These are phyloP conservation scores for Cinnamomum micranthum DNA, from an alignment of 164 flowering plant species.

Conservation along the genomic window DNA sequence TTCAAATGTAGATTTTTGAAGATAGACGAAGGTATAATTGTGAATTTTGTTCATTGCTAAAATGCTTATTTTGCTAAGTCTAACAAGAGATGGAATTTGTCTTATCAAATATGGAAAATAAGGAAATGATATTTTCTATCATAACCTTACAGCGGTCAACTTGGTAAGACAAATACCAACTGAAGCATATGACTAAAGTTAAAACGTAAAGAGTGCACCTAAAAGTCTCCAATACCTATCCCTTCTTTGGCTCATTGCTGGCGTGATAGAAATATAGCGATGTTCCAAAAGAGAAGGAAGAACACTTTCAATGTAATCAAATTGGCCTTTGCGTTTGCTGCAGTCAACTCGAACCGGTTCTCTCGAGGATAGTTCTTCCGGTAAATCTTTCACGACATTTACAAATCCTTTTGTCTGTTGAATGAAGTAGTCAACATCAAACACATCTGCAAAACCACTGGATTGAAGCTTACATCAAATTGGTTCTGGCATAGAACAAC, in stretches of 20 bases:
- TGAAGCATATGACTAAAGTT: too few species aligned
- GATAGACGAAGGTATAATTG: too few species aligned
- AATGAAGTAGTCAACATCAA: conserved; percentile 92
- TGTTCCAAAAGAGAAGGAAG: conserved; percentile 77
- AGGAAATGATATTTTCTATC: too few species aligned
- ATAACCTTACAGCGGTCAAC: too few species aligned
- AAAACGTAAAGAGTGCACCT: too few species aligned
- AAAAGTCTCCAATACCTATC: conserved; percentile 56
- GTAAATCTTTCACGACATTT: conserved; percentile 67
- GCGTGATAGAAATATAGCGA: conserved; percentile 83
- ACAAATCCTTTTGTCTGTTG: conserved; percentile 64
- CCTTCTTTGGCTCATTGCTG: conserved; percentile 93
- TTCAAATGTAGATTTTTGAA: too few species aligned
- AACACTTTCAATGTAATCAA: conserved; percentile 87
- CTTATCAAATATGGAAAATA: too few species aligned
- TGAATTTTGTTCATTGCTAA: too few species aligned
- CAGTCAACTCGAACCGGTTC: conserved; percentile 81
- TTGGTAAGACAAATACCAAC: too few species aligned
- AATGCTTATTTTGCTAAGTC: too few species aligned
- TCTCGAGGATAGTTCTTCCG: conserved; percentile 56
- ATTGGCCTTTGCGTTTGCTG: conserved; percentile 93
- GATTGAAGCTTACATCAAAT: conserved; percentile 9
- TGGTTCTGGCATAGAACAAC: neutral
- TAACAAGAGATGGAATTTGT: too few species aligned
- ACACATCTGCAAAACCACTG: conserved; percentile 99